Evolutionary conservation across 2,329 filamentous ascomycete genomes (phyloP).

Genomic region (Aspergillus aculeatinus): DNA sequence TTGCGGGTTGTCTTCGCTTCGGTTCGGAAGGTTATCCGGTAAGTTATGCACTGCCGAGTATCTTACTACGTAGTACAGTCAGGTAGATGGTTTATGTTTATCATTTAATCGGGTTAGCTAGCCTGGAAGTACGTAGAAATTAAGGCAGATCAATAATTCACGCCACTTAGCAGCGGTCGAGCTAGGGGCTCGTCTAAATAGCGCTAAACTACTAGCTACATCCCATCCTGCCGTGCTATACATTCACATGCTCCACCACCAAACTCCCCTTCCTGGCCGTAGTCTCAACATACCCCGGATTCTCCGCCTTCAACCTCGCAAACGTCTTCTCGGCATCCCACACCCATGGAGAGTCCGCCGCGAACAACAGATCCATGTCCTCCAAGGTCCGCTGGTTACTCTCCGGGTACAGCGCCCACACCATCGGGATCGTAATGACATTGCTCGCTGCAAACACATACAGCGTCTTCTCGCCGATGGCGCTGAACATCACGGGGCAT

Average conservation of each 20-base stretch:
- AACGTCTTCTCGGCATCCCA: constrained; percentile 71
- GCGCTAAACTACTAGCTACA: too few relatives aligned
- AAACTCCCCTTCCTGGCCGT: constrained; percentile 36
- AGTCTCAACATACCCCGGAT: constrained; percentile 51
- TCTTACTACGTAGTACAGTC: too few relatives aligned
- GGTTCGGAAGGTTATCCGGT: neutral
- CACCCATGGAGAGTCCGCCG: constrained; percentile 63
- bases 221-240: neutral
- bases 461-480: constrained; percentile 67
- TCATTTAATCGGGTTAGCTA: too few relatives aligned
- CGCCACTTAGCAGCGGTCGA: too few relatives aligned
- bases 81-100: neutral
- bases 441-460: constrained; percentile 73
- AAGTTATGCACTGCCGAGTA: neutral
- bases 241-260: constrained; percentile 7
- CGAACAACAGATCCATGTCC: constrained; percentile 73
- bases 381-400: constrained; percentile 72
- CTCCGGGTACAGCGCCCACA: constrained; percentile 73
- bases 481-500: constrained; percentile 61
- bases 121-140: too few relatives aligned
- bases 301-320: constrained; percentile 60
- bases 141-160: too few relatives aligned
- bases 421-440: constrained; percentile 63
- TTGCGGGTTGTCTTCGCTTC: neutral
- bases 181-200: too few relatives aligned